phyloP scores from a whole-genome alignment of 108 stramenopile genomes.

The Pseudonitzschia multistriata region DNA sequence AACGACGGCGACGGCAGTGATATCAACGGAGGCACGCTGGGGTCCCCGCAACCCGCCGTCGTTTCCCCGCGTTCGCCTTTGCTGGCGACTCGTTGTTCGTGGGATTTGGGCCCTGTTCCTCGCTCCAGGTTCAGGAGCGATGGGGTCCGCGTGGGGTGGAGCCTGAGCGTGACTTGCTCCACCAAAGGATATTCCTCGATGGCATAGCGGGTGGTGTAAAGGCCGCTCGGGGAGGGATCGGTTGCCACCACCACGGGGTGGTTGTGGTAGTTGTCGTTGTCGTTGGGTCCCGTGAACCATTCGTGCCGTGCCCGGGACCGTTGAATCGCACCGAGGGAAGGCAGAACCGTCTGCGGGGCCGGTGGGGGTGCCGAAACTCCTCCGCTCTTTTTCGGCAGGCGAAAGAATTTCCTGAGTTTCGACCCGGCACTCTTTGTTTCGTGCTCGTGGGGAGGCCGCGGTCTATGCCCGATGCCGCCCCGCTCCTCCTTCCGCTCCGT shows the following conservation, averaged over 20 bases:
- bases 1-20: no score
- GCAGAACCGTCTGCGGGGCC: neutral
- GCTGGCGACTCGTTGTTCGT: neutral
- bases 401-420: neutral
- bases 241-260: neutral
- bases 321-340: neutral
- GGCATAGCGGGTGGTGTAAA: neutral
- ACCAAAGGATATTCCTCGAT: neutral
- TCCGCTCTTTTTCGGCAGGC: neutral
- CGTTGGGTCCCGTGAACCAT: no score
- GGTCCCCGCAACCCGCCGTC: no score
- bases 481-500: neutral
- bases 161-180: neutral
- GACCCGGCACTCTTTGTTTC: no score
- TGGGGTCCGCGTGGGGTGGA: neutral
- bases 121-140: neutral
- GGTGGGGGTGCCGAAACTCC: neutral
- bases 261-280: no score
- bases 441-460: no score
- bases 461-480: no score
- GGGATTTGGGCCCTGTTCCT: neutral
- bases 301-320: slow-evolving; percentile 1
- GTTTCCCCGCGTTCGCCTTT: neutral
- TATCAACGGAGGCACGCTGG: no score
- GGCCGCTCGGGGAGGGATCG: neutral